These are phyloP conservation scores for Parafenestella ontariensis DNA, from an alignment of 2,329 filamentous ascomycete species.

Conservation along the genomic window DNA sequence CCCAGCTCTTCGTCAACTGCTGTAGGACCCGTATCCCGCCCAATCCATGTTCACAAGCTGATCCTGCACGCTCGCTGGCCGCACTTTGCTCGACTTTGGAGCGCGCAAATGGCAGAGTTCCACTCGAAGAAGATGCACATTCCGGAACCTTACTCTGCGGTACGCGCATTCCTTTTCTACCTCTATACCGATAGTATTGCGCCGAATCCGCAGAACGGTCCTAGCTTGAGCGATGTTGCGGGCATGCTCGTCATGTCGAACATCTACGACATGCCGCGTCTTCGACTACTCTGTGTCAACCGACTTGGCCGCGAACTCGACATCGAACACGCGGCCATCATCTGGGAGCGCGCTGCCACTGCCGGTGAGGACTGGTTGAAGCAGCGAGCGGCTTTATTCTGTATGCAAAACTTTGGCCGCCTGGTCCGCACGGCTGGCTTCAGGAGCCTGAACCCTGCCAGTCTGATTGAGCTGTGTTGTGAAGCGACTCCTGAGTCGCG, in stretches of 20 bases:
- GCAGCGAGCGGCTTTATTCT: constrained; percentile 85
- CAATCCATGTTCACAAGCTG: constrained; percentile 93
- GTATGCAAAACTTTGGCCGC: constrained; percentile 92
- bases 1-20: constrained; percentile 39
- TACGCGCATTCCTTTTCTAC: constrained; percentile 94
- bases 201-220: constrained; percentile 53
- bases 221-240: constrained; percentile 80
- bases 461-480: constrained; percentile 89
- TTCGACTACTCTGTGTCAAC: constrained; percentile 90
- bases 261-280: constrained; percentile 94
- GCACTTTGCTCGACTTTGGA: constrained; percentile 91
- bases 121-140: constrained; percentile 98
- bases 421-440: constrained; percentile 91
- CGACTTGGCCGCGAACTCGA: constrained; percentile 89
- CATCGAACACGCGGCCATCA: constrained; percentile 91
- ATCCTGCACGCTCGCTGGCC: constrained; percentile 96
- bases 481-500: constrained; percentile 94
- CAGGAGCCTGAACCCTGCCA: constrained; percentile 76
- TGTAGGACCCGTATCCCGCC: constrained; percentile 64
- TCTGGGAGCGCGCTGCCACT: constrained; percentile 92
- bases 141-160: constrained; percentile 91
- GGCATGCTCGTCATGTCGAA: constrained; percentile 97
- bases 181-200: constrained; percentile 93
- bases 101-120: constrained; percentile 95
- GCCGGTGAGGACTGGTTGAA: constrained; percentile 94